Base-by-base conservation (phyloP, 306 rosid species). In the Rosa rugosa region DNA sequence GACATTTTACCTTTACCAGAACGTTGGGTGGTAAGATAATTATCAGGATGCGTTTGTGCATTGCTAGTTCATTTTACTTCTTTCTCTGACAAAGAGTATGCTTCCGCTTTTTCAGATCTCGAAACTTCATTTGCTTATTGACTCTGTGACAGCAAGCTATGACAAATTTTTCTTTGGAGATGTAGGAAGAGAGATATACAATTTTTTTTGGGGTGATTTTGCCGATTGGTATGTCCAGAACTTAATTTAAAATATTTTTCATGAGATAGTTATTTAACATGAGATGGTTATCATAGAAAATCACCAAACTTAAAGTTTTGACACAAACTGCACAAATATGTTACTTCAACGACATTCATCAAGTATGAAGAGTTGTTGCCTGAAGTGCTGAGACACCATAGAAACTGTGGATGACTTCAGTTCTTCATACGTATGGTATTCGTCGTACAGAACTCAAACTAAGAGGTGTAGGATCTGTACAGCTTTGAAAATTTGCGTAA, bases 201-300 rank as follows among this genome's bases (percentile, higher is more conserved):
- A 92, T 75, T 94, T 94, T 86, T 94, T 94, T 84, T 94, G 99
- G 99, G 93, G 89, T 63, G 99, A 94, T 87, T 92, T 94, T 77
- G 99, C 99, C 31, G 99, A 94, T 82, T 94, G 99, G 99, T 94
- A 91, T 36, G 81, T 53, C 76, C 31, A 47, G 25, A 69, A 49
- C 6, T 78, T 67, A 41, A 34, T 68, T 50, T 4, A 72, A 25
- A 18, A 27, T 62, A 8, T 27, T 70, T 59, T 22, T 31, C 6
- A 22, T 41, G 22, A 11, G 51, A 56, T 5, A 36, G 10, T 49
- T 8, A 31, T 54, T 17, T 6, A 51, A 53, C 1, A 11, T 36
- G 18, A 17, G 13, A 50, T 50, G 47, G 20, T 71, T 49, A 27
- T 27, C 6, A 13, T 46, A 46, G 22, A 53, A 50, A 34, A 27